Percentiles rank a stretch among this genome's conserved stretches.
These are phyloP conservation scores for Canariomyces notabilis DNA, from an alignment of 2,329 filamentous ascomycete genomes.

Conservation along the genomic window DNA sequence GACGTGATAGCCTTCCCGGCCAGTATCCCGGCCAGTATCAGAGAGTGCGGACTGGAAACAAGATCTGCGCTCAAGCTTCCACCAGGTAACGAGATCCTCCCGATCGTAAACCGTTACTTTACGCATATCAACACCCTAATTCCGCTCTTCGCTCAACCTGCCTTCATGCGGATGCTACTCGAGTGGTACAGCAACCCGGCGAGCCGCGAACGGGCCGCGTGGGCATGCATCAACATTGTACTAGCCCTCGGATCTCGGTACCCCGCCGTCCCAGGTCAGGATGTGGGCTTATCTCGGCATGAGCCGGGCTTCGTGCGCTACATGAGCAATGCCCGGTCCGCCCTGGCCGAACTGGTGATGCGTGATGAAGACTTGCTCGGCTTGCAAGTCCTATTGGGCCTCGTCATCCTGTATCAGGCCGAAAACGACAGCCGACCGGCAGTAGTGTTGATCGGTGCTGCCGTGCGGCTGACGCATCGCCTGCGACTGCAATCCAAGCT, in stretches of 20 bases:
- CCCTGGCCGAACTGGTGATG: constrained; percentile 22
- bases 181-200: constrained; percentile 16
- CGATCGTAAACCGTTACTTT: constrained; percentile 21
- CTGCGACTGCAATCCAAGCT: constrained; percentile 18
- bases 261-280: constrained; percentile 3
- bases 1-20: too few species aligned
- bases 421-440: constrained; percentile 22
- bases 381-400: constrained; percentile 24
- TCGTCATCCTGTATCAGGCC: constrained; percentile 23
- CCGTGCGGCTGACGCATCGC: constrained; percentile 24
- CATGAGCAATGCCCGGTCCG: constrained; percentile 17
- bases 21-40: too few species aligned
- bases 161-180: constrained; percentile 22
- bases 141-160: constrained; percentile 18
- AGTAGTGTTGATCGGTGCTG: constrained; percentile 22
- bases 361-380: constrained; percentile 23
- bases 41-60: too few species aligned
- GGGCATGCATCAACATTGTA: constrained; percentile 26
- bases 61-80: too few species aligned
- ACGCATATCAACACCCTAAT: constrained; percentile 17
- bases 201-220: constrained; percentile 20
- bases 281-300: not conserved
- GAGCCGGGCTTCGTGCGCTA: constrained; percentile 1
- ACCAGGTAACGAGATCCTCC: constrained; percentile 18
- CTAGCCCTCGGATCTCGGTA: constrained; percentile 19